phyloP scores from a whole-genome alignment of 2,329 filamentous ascomycete genomes.

The Peltaster fructicola region DNA sequence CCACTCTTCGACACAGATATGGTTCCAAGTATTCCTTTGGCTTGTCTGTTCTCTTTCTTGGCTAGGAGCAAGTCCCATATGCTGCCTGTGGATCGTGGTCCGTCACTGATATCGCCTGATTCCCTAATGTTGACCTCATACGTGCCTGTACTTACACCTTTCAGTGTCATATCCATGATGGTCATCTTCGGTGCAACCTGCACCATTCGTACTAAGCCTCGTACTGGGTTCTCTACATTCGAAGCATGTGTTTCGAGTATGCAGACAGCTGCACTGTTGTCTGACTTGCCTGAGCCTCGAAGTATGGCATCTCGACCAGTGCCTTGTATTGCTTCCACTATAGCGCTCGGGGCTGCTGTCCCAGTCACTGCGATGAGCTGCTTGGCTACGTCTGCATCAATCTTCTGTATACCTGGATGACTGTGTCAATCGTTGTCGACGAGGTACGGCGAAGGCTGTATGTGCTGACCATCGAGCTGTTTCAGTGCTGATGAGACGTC shows the following conservation, averaged over 20 bases:
- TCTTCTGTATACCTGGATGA: constrained; percentile 53
- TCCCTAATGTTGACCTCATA: constrained; percentile 77
- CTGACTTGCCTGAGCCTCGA: constrained; percentile 67
- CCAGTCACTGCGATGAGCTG: constrained; percentile 76
- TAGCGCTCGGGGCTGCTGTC: constrained; percentile 76
- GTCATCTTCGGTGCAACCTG: constrained; percentile 66
- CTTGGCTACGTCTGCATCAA: constrained; percentile 64
- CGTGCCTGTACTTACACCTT: constrained; percentile 60
- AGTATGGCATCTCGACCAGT: constrained; percentile 91
- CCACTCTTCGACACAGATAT: constrained; percentile 61
- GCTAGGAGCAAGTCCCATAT: constrained; percentile 50
- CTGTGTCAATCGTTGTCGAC: not conserved
- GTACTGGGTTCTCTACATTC: constrained; percentile 47
- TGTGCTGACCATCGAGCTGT: constrained; percentile 44
- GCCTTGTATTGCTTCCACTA: constrained; percentile 72
- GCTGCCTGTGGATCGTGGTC: constrained; percentile 64
- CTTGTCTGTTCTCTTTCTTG: constrained; percentile 26
- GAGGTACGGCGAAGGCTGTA: not conserved
- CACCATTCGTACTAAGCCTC: constrained; percentile 83
- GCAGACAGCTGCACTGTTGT: constrained; percentile 82
- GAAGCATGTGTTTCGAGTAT: constrained; percentile 74
- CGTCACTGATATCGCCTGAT: constrained; percentile 69
- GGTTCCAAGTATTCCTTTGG: constrained; percentile 51
- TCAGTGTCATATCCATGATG: constrained; percentile 72
- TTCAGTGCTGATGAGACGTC: constrained; percentile 65